These are phyloP conservation scores for Hypericum androsaemum DNA, from an alignment of 345 rosid genomes.

Conservation along the genomic window DNA sequence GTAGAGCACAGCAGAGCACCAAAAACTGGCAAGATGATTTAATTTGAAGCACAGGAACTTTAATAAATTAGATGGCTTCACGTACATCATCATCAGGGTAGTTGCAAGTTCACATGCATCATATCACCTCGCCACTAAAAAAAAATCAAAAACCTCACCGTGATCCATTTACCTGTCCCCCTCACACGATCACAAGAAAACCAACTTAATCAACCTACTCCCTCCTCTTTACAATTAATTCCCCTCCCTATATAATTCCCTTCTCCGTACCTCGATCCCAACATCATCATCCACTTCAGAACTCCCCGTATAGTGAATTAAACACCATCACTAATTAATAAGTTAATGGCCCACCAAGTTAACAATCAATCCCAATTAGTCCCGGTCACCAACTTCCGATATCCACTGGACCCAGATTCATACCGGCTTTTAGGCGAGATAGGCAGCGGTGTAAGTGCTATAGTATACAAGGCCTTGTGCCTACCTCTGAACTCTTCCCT, in stretches of 20 bases:
- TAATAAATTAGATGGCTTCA: too few species aligned
- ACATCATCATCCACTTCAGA: neutral
- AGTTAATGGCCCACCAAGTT: constrained; percentile 9
- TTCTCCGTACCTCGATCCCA: too few species aligned
- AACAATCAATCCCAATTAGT: too few species aligned
- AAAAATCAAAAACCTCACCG: constrained; percentile 4
- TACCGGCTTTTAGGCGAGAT: constrained; percentile 59
- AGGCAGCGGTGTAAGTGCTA: constrained; percentile 65
- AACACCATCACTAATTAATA: neutral
- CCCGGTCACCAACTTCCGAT: constrained; percentile 10
- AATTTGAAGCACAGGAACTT: too few species aligned
- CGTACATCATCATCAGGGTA: too few species aligned
- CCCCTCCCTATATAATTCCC: neutral
- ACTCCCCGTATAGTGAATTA: constrained; percentile 10
- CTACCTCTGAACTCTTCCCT: constrained; percentile 39
- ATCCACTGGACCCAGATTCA: constrained; percentile 54
- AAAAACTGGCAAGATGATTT: too few species aligned
- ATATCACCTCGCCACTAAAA: constrained; percentile 6
- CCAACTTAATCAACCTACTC: constrained; percentile 13
- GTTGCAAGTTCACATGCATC: constrained; percentile 29
- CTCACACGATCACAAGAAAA: constrained; percentile 26
- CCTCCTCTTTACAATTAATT: neutral
- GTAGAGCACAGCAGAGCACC: too few species aligned
- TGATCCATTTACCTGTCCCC: constrained; percentile 4
- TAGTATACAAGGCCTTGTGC: constrained; percentile 71